Percentiles rank a stretch among this genome's conserved stretches.
phyloP scores from a whole-genome alignment of 495 filamentous ascomycete genomes.

The Xylaria flabelliformis region DNA sequence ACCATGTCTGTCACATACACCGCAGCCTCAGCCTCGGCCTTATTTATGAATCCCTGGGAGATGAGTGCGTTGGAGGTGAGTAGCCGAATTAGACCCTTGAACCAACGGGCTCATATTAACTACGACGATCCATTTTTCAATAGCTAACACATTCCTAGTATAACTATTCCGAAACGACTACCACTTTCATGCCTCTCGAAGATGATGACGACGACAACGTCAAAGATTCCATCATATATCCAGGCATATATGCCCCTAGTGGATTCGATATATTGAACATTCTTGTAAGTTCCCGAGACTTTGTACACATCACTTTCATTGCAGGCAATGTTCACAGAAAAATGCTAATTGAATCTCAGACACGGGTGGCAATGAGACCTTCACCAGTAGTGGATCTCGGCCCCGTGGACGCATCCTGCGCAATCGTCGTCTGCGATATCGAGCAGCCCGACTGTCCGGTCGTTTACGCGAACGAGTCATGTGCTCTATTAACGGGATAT shows the following conservation, averaged over 20 bases:
- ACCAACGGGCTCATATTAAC: not conserved
- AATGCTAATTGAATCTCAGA: slow-evolving; percentile 35
- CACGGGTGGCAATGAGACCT: slow-evolving; percentile 47
- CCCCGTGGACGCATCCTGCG: slow-evolving; percentile 53
- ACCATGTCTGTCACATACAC: slow-evolving; percentile 14
- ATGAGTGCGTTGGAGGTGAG: slow-evolving; percentile 37
- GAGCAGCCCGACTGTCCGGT: slow-evolving; percentile 52
- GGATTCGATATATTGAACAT: slow-evolving; percentile 56
- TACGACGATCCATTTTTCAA: not conserved
- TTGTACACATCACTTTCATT: not conserved
- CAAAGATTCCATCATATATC: slow-evolving; percentile 52
- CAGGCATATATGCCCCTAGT: slow-evolving; percentile 54
- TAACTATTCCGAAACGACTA: not conserved
- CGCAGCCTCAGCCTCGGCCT: slow-evolving; percentile 13
- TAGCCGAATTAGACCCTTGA: slow-evolving; percentile 1
- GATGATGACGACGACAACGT: slow-evolving; percentile 25
- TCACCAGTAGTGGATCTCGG: slow-evolving; percentile 54
- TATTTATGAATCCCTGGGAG: slow-evolving; percentile 43
- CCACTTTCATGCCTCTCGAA: slow-evolving; percentile 4
- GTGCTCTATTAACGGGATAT: slow-evolving; percentile 55
- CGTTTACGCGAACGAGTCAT: slow-evolving; percentile 55
- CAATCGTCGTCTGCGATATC: slow-evolving; percentile 58
- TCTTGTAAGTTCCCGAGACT: slow-evolving; percentile 43
- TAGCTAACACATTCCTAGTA: slow-evolving; percentile 15
- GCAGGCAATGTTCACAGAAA: not conserved